A percentile compares a stretch with the other conserved stretches of the same genome.
phyloP scores from a whole-genome alignment of 768 basidiomycete species.

The Clathrus columnatus region DNA sequence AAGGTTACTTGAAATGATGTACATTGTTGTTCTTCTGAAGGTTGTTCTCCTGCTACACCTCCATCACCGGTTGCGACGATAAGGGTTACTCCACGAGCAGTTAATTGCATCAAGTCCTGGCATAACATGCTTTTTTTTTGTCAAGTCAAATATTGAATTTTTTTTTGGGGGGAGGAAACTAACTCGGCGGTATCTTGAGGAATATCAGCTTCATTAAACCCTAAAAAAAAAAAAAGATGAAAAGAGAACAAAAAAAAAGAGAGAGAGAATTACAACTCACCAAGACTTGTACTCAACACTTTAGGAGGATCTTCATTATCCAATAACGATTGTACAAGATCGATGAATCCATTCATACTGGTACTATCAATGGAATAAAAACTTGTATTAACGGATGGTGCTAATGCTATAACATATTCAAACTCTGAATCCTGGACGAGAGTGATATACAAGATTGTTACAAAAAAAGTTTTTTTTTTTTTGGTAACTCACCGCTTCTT shows the following conservation, averaged over 20 bases:
- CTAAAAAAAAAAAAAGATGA: too few relatives aligned
- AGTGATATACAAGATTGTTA: too few relatives aligned
- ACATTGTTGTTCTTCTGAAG: constrained; percentile 10
- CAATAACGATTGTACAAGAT: constrained; percentile 18
- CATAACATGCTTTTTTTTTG: constrained; percentile 10
- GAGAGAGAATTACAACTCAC: too few relatives aligned
- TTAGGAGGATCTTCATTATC: not conserved
- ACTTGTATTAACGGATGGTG: too few relatives aligned
- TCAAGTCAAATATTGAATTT: not conserved
- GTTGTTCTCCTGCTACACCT: constrained; percentile 14
- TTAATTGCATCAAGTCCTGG: constrained; percentile 14
- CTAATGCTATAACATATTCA: too few relatives aligned
- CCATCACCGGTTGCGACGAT: constrained; percentile 19
- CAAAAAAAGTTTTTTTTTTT: too few relatives aligned
- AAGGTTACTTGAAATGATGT: constrained; percentile 15
- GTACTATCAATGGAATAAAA: too few relatives aligned
- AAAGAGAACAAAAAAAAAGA: too few relatives aligned
- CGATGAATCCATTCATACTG: constrained; percentile 19
- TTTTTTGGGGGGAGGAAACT: not conserved
- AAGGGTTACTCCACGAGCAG: constrained; percentile 11
- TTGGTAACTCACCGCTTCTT: too few relatives aligned
- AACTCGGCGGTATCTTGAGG: constrained; percentile 1
- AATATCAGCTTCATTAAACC: constrained; percentile 4
- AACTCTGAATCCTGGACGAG: too few relatives aligned
- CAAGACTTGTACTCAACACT: constrained; percentile 6